Percentiles rank a stretch among this genome's conserved stretches.
These are phyloP conservation scores for Carallia brachiata DNA, from an alignment of 345 rosid genomes.

Conservation along the genomic window DNA sequence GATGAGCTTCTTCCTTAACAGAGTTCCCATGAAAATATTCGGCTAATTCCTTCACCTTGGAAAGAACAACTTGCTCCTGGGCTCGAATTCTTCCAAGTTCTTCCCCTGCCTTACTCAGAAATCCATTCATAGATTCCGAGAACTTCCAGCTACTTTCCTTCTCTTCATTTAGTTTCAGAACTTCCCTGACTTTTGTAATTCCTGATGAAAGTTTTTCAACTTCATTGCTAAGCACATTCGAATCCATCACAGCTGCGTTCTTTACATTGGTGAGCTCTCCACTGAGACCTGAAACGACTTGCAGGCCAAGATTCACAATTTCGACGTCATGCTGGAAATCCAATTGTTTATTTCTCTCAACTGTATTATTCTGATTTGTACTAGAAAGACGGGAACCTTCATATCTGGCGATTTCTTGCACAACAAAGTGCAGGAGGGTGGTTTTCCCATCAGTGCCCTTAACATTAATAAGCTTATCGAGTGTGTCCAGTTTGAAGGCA, in stretches of 20 bases:
- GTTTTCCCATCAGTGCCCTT: conserved; percentile 93
- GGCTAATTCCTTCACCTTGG: conserved; percentile 70
- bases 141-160: conserved; percentile 43
- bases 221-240: conserved; percentile 56
- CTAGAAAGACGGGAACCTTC: conserved; percentile 67
- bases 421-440: conserved; percentile 84
- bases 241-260: conserved; percentile 91
- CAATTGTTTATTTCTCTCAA: conserved; percentile 38
- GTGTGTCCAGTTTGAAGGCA: conserved; percentile 96
- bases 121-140: conserved; percentile 55
- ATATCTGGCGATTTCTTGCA: conserved; percentile 75
- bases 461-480: conserved; percentile 77
- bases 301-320: conserved; percentile 76
- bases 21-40: conserved; percentile 92
- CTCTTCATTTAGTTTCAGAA: conserved; percentile 40
- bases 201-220: conserved; percentile 54
- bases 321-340: conserved; percentile 59
- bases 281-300: conserved; percentile 75
- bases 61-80: conserved; percentile 39
- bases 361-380: conserved; percentile 27
- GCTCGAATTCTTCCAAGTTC: conserved; percentile 58
- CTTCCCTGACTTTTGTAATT: conserved; percentile 52
- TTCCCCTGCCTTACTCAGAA: conserved; percentile 64
- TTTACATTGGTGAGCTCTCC: conserved; percentile 78
- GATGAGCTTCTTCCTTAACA: conserved; percentile 72